Evolutionary conservation across 305 asterid species (phyloP), one percentile per base, ranked within the genome.

Genomic region (Fraxinus sp.): DNA sequence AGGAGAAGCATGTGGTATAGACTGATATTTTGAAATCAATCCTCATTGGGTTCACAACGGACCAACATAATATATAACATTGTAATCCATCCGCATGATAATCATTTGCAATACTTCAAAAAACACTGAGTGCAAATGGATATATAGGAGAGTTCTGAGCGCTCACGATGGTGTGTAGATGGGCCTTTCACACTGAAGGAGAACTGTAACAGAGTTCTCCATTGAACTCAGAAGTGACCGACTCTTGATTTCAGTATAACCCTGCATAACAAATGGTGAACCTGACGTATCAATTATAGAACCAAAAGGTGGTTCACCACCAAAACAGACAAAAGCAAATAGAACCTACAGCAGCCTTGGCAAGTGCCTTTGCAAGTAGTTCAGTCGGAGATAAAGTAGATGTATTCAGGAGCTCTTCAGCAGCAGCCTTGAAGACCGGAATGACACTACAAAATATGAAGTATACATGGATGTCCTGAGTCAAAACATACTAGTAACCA

Each of bases 281-380:
- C 5, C 36, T 39, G 37, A 11, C 11, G 55, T 16, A 57, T 86
- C 84, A 86, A 78, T 74, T 28, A 82, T 35, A 57, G 85, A 24
- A 74, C 26, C 35, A 35, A 26, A 66, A 3, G 5, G 6, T 18
- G 26, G 33, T 46, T 57, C 20, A 68, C 55, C 46, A 20, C 8
- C 30, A 77, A 46, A 36, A 78, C 62, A 49, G 26, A 26, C 13
- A 26, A 5, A 7, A 33, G 35, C 11, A 66, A 81, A 9, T 24
- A 85, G 59, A 84, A 88, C 98, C 76, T 87, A 96, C 98, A 87
- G 97, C 92, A 86, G 98, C 94, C 79, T 90, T 94, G 26, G 99
- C 99, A 82, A 96, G 91, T 77, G 99, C 99, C 88, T 96, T 96
- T 7, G 99, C 98, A 35, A 96, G 97, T 64, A 93, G 87, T 81